Evolutionary conservation across 2,329 filamentous ascomycete species (phyloP).

Genomic region (Boeremia exigua): DNA sequence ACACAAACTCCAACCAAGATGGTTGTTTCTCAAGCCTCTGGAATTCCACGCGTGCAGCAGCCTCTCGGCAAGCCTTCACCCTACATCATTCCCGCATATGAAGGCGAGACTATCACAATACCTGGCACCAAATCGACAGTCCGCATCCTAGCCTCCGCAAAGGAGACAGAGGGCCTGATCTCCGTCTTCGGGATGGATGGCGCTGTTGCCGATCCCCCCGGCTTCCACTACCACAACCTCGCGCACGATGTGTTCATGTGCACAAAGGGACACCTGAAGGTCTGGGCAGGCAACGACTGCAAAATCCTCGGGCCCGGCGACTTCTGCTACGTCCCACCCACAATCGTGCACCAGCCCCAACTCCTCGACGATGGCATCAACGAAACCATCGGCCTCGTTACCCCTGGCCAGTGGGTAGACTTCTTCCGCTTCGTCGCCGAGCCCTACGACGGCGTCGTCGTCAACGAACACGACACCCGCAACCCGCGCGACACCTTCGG

Average conservation of each 20-base stretch:
- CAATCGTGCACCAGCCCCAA: constrained; percentile 26
- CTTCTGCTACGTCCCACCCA: constrained; percentile 28
- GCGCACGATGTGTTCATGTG: constrained; percentile 33
- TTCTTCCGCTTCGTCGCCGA: constrained; percentile 29
- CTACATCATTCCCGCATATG: constrained; percentile 26
- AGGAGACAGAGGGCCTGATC: constrained; percentile 24
- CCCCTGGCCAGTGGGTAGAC: constrained; percentile 29
- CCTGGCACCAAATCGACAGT: constrained; percentile 25
- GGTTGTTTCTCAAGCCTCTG: constrained; percentile 1
- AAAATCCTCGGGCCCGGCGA: constrained; percentile 26
- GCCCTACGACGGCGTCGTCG: constrained; percentile 25
- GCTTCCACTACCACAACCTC: constrained; percentile 29
- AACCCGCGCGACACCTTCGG: constrained; percentile 19
- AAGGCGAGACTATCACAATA: constrained; percentile 23
- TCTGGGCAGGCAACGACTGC: constrained; percentile 27
- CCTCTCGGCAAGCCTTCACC: constrained; percentile 19
- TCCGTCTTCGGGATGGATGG: constrained; percentile 28
- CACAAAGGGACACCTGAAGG: constrained; percentile 24
- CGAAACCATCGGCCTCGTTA: constrained; percentile 26
- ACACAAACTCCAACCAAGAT: constrained; percentile 4
- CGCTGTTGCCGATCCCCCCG: constrained; percentile 23
- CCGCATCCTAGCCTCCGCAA: constrained; percentile 24
- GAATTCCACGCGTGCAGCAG: constrained; percentile 13
- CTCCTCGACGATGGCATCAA: constrained; percentile 21
- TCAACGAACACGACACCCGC: constrained; percentile 22